Conservation (phyloP, 1,139 yeast genomes). For the Zygotorulaspora mrakii region DNA sequence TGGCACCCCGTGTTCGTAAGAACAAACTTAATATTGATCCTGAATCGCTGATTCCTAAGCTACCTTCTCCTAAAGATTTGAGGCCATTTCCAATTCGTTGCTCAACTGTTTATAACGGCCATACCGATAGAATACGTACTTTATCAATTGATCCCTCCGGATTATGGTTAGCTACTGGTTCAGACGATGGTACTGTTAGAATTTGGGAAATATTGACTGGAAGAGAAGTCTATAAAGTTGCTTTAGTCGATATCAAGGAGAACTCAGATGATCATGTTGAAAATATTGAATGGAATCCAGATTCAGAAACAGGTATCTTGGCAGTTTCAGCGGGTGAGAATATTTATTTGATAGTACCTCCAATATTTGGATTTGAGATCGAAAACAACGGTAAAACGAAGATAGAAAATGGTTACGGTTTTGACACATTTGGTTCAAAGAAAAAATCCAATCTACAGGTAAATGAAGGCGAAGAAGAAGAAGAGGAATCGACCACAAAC, state of each 20-base stretch:
- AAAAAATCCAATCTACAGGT: slow-evolving; percentile 47
- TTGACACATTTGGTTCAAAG: slow-evolving; percentile 66
- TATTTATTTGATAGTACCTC: slow-evolving; percentile 77
- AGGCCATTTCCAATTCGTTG: slow-evolving; percentile 97
- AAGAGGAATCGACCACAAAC: slow-evolving; percentile 38
- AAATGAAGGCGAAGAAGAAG: slow-evolving; percentile 42
- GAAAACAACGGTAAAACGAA: slow-evolving; percentile 77
- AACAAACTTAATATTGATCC: slow-evolving; percentile 93
- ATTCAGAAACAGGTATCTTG: slow-evolving; percentile 62
- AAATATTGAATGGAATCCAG: slow-evolving; percentile 88
- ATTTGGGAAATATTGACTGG: slow-evolving; percentile 97
- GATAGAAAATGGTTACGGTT: slow-evolving; percentile 92
- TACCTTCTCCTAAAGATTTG: slow-evolving; percentile 94
- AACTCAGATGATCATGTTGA: slow-evolving; percentile 71
- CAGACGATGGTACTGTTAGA: slow-evolving; percentile 94
- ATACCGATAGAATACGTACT: slow-evolving; percentile 75
- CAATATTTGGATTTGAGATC: slow-evolving; percentile 81
- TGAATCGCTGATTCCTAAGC: slow-evolving; percentile 89
- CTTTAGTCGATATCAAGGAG: slow-evolving; percentile 43
- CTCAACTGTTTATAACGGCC: slow-evolving; percentile 82
- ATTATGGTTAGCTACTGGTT: slow-evolving; percentile 93
- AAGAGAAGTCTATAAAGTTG: slow-evolving; percentile 74
- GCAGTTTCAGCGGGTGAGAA: slow-evolving; percentile 84
- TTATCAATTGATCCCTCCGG: slow-evolving; percentile 86
- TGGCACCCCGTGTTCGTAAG: slow-evolving; percentile 94